Evolutionary conservation across 345 rosid species (phyloP), one percentile per base, ranked within the genome.

Genomic region (Lumnitzera racemosa): DNA sequence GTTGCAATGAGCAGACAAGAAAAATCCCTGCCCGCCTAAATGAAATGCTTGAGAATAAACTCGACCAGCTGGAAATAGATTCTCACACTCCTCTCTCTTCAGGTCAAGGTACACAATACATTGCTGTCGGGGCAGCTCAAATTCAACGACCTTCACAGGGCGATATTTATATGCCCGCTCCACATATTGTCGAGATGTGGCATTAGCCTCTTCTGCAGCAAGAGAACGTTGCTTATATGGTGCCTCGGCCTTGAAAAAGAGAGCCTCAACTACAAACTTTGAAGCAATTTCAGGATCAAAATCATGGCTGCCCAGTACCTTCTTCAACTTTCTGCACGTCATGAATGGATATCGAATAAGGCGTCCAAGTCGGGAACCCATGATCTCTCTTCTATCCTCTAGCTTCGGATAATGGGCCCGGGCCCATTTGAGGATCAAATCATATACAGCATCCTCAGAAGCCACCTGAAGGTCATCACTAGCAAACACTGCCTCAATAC

Each of bases 51-150:
- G 87, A 47, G 94, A 89, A 71, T 71, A 72, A n/a, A 87, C 69
- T 61, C 78, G 70, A 13, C 83, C 77, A 2, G 88, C 56, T 27
- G 87, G 94, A 67, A 78, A 80, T 1, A 89, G 75, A 46, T 72
- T 61, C 1, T 17, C 27, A 48, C 94, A 87, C 72, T 89, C 94
- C 69, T 80, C 84, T 2, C 72, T 80, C 63, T 81, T 85, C 57
- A 92, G 76, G 75, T 92, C 90, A 17, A 89, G 74, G 79, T 89
- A 87, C 36, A 87, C 90, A 43, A 89, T 61, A 72, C 96, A 87
- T 24, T 85, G 94, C 49, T 66, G 87, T 36, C 71, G 69, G 8
- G 96, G 96, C 51, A 49, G 66, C 71, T 85, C 91, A 55, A 92
- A 83, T 64, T 87, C 89, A 61, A 92, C 81, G 51, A 83, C 80